Evolutionary conservation across 495 filamentous ascomycete species (phyloP).

Genomic region (Bathelium albidoporum): DNA sequence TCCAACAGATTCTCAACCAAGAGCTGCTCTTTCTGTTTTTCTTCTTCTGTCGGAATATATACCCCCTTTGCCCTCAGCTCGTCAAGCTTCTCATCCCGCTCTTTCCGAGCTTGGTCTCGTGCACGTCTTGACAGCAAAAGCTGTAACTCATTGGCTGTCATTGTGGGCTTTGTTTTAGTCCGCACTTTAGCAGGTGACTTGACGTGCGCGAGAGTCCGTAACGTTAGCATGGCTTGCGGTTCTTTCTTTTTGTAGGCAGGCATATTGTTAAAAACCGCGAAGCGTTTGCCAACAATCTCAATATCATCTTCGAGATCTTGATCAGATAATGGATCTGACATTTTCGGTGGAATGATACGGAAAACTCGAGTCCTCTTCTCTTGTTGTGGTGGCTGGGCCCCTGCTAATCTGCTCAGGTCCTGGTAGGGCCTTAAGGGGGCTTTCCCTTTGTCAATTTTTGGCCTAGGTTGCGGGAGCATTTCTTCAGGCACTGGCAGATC

Average conservation of each 20-base stretch:
- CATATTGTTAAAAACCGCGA: constrained; percentile 60
- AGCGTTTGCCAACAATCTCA: constrained; percentile 43
- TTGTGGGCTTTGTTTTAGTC: constrained; percentile 34
- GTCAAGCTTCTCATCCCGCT: constrained; percentile 68
- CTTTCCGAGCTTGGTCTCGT: constrained; percentile 65
- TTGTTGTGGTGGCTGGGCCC: constrained; percentile 33
- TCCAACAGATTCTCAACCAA: constrained; percentile 81
- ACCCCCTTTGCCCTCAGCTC: constrained; percentile 69
- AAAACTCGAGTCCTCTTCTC: constrained; percentile 7
- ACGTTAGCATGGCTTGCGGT: constrained; percentile 51
- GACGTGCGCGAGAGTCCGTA: constrained; percentile 67
- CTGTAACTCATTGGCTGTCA: constrained; percentile 64
- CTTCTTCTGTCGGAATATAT: constrained; percentile 73
- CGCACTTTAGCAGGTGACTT: constrained; percentile 49
- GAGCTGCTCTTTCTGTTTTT: constrained; percentile 66
- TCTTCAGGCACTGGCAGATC: constrained; percentile 8
- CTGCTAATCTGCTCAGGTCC: neutral
- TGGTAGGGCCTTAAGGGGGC: constrained; percentile 13
- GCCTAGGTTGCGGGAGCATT: constrained; percentile 13
- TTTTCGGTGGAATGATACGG: neutral
- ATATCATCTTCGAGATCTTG: constrained; percentile 59
- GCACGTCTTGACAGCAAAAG: constrained; percentile 55
- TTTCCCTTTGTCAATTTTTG: constrained; percentile 42
- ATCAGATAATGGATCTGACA: constrained; percentile 8
- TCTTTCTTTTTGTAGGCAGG: constrained; percentile 49